A percentile compares a stretch with the other conserved stretches of the same genome.
Conservation (phyloP, 371 early-diverging fungal genomes). For the Syncephalis plumigaleata region DNA sequence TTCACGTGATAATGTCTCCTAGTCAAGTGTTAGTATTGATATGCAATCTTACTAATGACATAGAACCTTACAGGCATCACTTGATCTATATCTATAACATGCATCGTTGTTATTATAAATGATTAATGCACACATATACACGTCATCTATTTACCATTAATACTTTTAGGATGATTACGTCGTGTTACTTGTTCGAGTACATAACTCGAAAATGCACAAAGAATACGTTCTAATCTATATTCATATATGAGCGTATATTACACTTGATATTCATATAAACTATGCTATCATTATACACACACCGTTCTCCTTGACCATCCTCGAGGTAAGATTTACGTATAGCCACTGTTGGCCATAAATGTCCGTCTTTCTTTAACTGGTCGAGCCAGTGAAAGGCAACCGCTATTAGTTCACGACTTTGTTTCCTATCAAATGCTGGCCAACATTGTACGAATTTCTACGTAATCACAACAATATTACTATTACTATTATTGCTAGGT, state of each 20-base stretch:
- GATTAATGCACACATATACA: too few species aligned
- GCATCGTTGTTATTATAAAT: too few species aligned
- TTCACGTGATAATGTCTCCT: too few species aligned
- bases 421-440: constrained; percentile 13
- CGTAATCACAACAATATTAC: background rate
- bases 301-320: constrained; percentile 6
- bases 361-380: constrained; percentile 15
- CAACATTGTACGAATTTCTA: constrained; percentile 15
- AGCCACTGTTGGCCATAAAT: constrained; percentile 5
- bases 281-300: background rate
- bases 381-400: constrained; percentile 19
- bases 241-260: background rate
- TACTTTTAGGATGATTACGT: background rate
- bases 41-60: too few species aligned
- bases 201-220: constrained; percentile 5
- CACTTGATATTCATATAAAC: background rate
- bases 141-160: too few species aligned
- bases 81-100: too few species aligned
- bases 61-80: too few species aligned
- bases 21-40: too few species aligned
- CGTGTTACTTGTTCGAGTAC: background rate
- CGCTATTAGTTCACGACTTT: constrained; percentile 14
- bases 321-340: constrained; percentile 2
- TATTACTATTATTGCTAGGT: too few species aligned
- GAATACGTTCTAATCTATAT: constrained; percentile 2